phyloP scores from a whole-genome alignment of 306 rosid genomes.

The Cotoneaster glaucophyllus region DNA sequence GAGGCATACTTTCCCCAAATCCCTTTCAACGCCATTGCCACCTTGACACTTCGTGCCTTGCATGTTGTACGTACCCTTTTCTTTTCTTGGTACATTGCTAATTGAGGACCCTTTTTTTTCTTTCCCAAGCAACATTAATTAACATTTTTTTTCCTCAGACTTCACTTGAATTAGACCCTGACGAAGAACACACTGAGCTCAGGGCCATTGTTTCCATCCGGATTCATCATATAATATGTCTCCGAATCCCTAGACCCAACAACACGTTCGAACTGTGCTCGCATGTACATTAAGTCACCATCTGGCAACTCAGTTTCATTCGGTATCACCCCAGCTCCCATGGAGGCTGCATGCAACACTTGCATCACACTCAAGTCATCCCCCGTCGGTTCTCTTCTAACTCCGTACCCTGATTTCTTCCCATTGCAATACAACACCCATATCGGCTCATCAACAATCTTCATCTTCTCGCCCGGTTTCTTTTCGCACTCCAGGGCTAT shows the following conservation, averaged over 20 bases:
- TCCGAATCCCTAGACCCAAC: constrained; percentile 81
- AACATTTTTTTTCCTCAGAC: neutral
- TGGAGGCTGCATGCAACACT: constrained; percentile 49
- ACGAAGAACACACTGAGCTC: constrained; percentile 72
- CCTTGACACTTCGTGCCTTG: neutral
- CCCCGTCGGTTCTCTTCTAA: constrained; percentile 58
- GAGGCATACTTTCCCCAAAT: neutral
- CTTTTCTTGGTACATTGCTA: neutral
- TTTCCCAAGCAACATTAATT: neutral
- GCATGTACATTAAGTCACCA: constrained; percentile 67
- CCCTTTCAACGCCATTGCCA: neutral
- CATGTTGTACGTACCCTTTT: neutral
- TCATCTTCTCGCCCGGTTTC: constrained; percentile 37
- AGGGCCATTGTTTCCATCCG: constrained; percentile 56
- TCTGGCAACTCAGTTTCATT: constrained; percentile 23
- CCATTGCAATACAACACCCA: constrained; percentile 80
- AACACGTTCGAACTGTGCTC: constrained; percentile 66
- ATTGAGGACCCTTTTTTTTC: neutral
- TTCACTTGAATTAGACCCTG: constrained; percentile 35
- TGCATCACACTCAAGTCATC: constrained; percentile 74
- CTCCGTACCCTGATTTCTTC: constrained; percentile 68
- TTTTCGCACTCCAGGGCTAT: constrained; percentile 79
- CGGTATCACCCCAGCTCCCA: constrained; percentile 77
- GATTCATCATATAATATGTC: constrained; percentile 79
- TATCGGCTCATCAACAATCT: constrained; percentile 59